Conservation (phyloP, 805 yeast genomes). For the Kodamaea kakaduensis region DNA sequence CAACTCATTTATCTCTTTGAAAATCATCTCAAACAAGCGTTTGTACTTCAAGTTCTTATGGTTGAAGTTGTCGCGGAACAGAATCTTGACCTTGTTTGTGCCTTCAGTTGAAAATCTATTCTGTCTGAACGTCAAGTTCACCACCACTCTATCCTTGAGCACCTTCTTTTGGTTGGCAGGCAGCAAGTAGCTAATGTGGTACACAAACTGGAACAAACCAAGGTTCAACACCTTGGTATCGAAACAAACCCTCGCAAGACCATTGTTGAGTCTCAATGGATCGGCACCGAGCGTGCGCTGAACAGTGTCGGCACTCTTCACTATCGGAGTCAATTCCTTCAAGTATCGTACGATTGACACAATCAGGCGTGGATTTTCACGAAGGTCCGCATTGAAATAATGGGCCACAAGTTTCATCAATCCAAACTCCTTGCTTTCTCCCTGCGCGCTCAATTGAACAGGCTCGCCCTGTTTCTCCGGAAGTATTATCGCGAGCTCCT, state of each 20-base stretch:
- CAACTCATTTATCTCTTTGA: slow-evolving; percentile 22
- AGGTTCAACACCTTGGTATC: slow-evolving; percentile 30
- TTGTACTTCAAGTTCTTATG: slow-evolving; percentile 35
- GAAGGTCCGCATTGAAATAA: slow-evolving; percentile 24
- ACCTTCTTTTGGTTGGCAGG: slow-evolving; percentile 29
- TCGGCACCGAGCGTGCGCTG: slow-evolving; percentile 13
- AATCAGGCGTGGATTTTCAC: slow-evolving; percentile 13
- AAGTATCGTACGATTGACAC: slow-evolving; percentile 34
- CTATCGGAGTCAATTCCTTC: slow-evolving; percentile 28
- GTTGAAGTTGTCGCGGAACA: slow-evolving; percentile 36
- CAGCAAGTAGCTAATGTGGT: slow-evolving; percentile 24
- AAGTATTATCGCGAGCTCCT: slow-evolving; percentile 13
- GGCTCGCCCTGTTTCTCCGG: slow-evolving; percentile 10
- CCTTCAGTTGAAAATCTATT: slow-evolving; percentile 28
- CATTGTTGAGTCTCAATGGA: slow-evolving; percentile 23
- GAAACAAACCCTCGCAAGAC: slow-evolving; percentile 27
- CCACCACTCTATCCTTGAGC: slow-evolving; percentile 29
- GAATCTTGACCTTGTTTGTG: slow-evolving; percentile 22
- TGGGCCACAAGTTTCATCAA: slow-evolving; percentile 15
- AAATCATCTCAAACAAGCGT: slow-evolving; percentile 34
- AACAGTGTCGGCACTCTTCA: slow-evolving; percentile 21
- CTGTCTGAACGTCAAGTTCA: slow-evolving; percentile 11
- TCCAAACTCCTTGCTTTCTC: slow-evolving; percentile 3
- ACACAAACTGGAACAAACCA: slow-evolving; percentile 30
- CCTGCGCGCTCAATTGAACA: slow-evolving; percentile 1